Conservation (phyloP, 2,329 filamentous ascomycete species). For the Colletotrichum sublineola region DNA sequence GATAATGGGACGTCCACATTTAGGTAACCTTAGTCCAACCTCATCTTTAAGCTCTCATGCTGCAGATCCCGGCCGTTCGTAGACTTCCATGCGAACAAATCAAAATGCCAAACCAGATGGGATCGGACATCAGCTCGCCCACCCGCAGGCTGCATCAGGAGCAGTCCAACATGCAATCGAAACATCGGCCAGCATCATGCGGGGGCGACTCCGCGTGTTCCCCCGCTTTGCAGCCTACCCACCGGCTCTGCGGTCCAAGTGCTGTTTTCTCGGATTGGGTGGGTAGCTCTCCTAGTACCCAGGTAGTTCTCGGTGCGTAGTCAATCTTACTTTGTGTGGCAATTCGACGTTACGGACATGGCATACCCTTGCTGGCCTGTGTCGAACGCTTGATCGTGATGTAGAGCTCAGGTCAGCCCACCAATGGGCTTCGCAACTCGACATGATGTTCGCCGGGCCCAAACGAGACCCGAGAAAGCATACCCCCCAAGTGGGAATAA, state of each 20-base stretch:
- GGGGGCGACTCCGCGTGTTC: slow-evolving; percentile 19
- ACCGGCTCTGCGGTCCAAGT: slow-evolving; percentile 9
- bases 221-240: slow-evolving; percentile 24
- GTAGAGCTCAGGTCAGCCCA: slow-evolving; percentile 15
- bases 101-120: not conserved
- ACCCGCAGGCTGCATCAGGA: slow-evolving; percentile 13
- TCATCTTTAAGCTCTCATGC: not conserved
- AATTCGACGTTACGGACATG: slow-evolving; percentile 16
- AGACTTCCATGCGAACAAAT: not conserved
- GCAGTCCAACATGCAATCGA: slow-evolving; percentile 10
- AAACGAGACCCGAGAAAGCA: slow-evolving; percentile 33
- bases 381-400: slow-evolving; percentile 27
- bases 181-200: slow-evolving; percentile 23
- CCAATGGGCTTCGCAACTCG: slow-evolving; percentile 22
- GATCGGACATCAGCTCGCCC: not conserved
- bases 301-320: too few species aligned
- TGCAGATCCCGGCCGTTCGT: not conserved
- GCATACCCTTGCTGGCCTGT: slow-evolving; percentile 20
- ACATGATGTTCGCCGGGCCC: slow-evolving; percentile 13
- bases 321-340: not conserved
- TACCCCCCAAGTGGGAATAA: slow-evolving; percentile 11
- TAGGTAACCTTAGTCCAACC: not conserved
- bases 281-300: not conserved
- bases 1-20: not conserved
- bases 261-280: slow-evolving; percentile 4